Evolutionary conservation across 2,329 filamentous ascomycete genomes (phyloP).

Genomic region (Bipolaris sorokiniana): DNA sequence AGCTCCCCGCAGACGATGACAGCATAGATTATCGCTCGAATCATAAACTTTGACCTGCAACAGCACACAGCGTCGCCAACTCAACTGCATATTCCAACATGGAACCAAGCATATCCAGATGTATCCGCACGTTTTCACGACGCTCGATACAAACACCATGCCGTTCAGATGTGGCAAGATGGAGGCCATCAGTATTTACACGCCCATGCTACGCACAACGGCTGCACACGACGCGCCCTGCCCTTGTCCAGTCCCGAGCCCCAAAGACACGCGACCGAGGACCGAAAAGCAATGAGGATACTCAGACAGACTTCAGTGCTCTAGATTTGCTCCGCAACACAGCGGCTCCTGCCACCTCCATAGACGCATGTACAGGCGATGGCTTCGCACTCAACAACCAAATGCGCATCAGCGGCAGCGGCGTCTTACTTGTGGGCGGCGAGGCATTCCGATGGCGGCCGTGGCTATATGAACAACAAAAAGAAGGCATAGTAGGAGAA

Average conservation of each 20-base stretch:
- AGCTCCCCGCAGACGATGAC: conserved; percentile 14
- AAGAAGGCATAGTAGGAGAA: conserved; percentile 32
- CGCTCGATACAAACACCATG: conserved; percentile 2
- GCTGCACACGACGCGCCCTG: conserved; percentile 29
- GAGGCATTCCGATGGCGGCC: conserved; percentile 90
- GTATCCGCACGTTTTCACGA: conserved; percentile 16
- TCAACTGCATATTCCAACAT: conserved; percentile 16
- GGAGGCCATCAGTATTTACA: conserved; percentile 4
- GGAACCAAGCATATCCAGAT: conserved; percentile 24
- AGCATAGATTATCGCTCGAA: conserved; percentile 9
- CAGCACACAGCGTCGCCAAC: neutral
- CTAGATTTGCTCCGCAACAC: conserved; percentile 81
- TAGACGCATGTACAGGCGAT: conserved; percentile 80
- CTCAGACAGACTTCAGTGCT: conserved; percentile 73
- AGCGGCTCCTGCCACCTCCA: conserved; percentile 77
- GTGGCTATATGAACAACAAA: conserved; percentile 62
- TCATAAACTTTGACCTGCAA: conserved; percentile 3
- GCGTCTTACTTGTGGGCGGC: conserved; percentile 79
- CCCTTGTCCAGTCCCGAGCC: conserved; percentile 35
- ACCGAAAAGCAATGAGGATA: conserved; percentile 65
- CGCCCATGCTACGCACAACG: conserved; percentile 14
- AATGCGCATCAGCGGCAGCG: conserved; percentile 69
- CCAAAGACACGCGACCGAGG: conserved; percentile 63
- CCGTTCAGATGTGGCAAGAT: neutral
- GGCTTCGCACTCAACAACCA: conserved; percentile 90